A percentile compares a stretch with the other conserved stretches of the same genome.
These are phyloP conservation scores for Phytopythium kandeliae DNA, from an alignment of 352 stramenopile species.

Conservation along the genomic window DNA sequence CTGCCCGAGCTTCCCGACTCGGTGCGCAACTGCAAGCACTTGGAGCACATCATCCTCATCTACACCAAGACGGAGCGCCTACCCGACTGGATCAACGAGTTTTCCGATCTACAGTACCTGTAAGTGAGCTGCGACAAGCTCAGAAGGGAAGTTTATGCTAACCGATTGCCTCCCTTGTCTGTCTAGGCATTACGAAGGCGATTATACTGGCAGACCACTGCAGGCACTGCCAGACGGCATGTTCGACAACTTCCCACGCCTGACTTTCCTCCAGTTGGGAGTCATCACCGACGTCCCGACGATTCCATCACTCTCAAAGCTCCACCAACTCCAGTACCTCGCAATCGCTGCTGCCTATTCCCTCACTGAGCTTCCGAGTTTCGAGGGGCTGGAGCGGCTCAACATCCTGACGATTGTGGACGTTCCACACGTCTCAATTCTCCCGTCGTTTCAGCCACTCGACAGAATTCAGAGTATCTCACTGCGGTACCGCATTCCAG, in stretches of 20 bases:
- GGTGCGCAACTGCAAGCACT: constrained; percentile 21
- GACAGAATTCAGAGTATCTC: constrained; percentile 14
- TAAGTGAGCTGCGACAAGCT: constrained; percentile 7
- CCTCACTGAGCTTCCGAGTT: constrained; percentile 17
- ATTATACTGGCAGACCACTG: constrained; percentile 24
- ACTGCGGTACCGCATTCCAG: constrained; percentile 15
- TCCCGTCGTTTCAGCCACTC: constrained; percentile 17
- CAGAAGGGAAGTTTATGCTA: neutral
- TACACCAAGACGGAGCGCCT: constrained; percentile 30
- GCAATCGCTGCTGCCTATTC: constrained; percentile 17
- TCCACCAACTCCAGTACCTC: constrained; percentile 34
- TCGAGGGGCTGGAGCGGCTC: constrained; percentile 18
- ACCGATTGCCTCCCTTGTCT: neutral
- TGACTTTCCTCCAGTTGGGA: constrained; percentile 37
- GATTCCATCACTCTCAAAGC: constrained; percentile 24
- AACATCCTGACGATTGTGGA: constrained; percentile 22
- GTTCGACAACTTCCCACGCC: constrained; percentile 28
- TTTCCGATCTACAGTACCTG: constrained; percentile 31
- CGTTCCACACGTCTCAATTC: constrained; percentile 8
- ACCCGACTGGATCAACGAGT: constrained; percentile 20
- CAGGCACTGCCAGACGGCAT: constrained; percentile 18
- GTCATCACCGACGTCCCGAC: constrained; percentile 21
- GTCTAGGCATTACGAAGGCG: constrained; percentile 23
- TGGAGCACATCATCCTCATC: constrained; percentile 31
- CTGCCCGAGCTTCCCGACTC: constrained; percentile 26